Percentiles rank a stretch among this genome's conserved stretches.
phyloP scores from a whole-genome alignment of 768 basidiomycete genomes.

The Mycena kentingensis region DNA sequence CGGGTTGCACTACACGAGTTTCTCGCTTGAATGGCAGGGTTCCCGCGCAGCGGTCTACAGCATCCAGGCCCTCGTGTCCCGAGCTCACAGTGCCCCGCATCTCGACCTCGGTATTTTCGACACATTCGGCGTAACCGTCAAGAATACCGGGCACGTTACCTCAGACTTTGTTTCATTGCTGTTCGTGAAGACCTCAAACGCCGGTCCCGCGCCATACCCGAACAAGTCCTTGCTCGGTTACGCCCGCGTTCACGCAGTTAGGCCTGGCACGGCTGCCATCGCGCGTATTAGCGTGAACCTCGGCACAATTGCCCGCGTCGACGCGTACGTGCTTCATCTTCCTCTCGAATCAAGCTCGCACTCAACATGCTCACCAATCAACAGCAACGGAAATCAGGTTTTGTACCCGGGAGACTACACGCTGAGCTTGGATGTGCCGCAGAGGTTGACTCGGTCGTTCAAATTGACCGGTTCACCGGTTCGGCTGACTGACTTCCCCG shows the following conservation, averaged over 20 bases:
- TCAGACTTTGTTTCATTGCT: conserved; percentile 61
- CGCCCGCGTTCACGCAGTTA: conserved; percentile 32
- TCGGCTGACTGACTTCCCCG: conserved; percentile 20
- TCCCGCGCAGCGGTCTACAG: conserved; percentile 39
- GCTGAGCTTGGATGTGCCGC: conserved; percentile 21
- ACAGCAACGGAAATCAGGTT: conserved; percentile 14
- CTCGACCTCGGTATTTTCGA: conserved; percentile 50
- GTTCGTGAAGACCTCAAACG: conserved; percentile 50
- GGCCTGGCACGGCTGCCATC: conserved; percentile 7
- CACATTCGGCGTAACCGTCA: conserved; percentile 49
- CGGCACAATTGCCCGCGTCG: conserved; percentile 15
- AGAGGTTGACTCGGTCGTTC: conserved; percentile 19
- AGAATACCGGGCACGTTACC: conserved; percentile 48
- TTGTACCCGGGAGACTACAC: conserved; percentile 19
- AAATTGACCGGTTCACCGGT: conserved; percentile 11
- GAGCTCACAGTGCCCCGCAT: conserved; percentile 23
- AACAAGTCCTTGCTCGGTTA: conserved; percentile 56
- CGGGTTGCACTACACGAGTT: conserved; percentile 59
- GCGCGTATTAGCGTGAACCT: conserved; percentile 16
- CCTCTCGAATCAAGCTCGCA: not conserved
- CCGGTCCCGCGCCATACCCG: conserved; percentile 52
- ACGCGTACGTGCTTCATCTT: not conserved
- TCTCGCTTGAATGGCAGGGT: conserved; percentile 44
- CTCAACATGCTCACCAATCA: not conserved
- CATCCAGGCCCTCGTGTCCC: conserved; percentile 41